Evolutionary conservation across 345 rosid genomes (phyloP), one percentile per base, ranked within the genome.

Genomic region (Kandelia obovata): DNA sequence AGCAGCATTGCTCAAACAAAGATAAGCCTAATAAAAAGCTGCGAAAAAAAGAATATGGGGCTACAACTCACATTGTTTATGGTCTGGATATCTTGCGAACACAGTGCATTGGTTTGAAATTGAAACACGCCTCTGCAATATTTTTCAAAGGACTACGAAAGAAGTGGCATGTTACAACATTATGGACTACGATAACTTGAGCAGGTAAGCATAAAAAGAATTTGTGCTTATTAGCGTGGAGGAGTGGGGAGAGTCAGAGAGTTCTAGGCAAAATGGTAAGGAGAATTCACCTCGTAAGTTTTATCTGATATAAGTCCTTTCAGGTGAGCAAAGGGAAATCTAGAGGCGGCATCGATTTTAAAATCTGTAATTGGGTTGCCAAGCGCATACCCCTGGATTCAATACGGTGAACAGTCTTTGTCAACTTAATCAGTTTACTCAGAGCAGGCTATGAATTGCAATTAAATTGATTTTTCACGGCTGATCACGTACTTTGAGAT

Each of bases 71-170:
- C 84, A 72, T 65, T 25, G 0, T 73, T 58, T 37, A 77, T 66
- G 21, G 5, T 46, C 26, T 5, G 9, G 30, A 77, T 46, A 53
- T 65, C 68, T 2, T 56, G 61, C 46, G 71, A 55, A 39, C 82
- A 81, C 9, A 67, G 47, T 15, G 77, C 5, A 3, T 72, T 66
- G 5, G 37, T 47, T 20, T 31, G 46, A 55, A 73, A 17, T 69
- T 19, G 4, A 35, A 69, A 78, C 26, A 75, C 64, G 0, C 80
- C 84, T 7, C 72, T n/a, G 75, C 84, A 81, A 64, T 63, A 63
- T n/a, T 6, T 21, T 49, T 43, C 17, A 51, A 63, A 64, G 1
- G 82, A 69, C 84, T 78, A 11, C 5, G 62, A 30, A 35, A 51
- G 23, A 21, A 17, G n/a, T 21, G 30, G 15, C 10, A 1, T 1